Base-by-base conservation (phyloP, 2,329 filamentous ascomycete species). In the Fusarium luffae region DNA sequence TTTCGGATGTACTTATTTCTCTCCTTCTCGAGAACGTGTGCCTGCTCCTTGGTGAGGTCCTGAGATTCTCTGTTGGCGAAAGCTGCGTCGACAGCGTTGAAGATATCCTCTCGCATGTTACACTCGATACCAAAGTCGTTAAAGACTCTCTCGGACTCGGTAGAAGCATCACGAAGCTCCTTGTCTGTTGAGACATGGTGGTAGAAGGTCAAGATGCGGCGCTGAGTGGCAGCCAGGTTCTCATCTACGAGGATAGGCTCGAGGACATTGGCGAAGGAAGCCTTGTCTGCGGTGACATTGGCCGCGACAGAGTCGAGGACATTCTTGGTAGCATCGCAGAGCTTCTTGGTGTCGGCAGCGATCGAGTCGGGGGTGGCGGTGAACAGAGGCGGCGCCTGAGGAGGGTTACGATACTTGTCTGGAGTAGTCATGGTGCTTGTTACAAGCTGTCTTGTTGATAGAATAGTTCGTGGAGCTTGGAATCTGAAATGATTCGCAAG, bases 31-130 rank as follows among this genome's bases (percentile, higher is more conserved):
- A 96, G 82, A 69, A 94, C 79, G n/a, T 90, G 86, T 71, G 89
- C 80, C 59, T 88, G 90, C 81, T 96, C 93, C 1, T 88, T 82
- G 60, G 93, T 90, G 34, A 94, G 82, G 41, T 83, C 75, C 44
- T 84, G 79, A 66, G 85, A 82, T 74, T 88, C 85, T 47, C 81
- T 80, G 47, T 79, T 81, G 40, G 86, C 83, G 73, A 84, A 88
- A 37, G 86, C 84, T 27, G 86, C 85, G 48, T 91, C 85, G 27
- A 91, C 87, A 5, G 90, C 82, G 74, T 85, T 83, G 84, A 92
- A 96, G 63, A 94, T 86, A 73, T 96, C 93, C 81, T 95, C 91
- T 55, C 93, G 88, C 92, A 95, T 95, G 75, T 85, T 87, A 58
- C 89, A 88, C 81, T 96, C 93, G 70, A 95, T 94, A 57, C 84